Conservation (phyloP, 345 rosid species). For the Eucalyptus cladocalyx region DNA sequence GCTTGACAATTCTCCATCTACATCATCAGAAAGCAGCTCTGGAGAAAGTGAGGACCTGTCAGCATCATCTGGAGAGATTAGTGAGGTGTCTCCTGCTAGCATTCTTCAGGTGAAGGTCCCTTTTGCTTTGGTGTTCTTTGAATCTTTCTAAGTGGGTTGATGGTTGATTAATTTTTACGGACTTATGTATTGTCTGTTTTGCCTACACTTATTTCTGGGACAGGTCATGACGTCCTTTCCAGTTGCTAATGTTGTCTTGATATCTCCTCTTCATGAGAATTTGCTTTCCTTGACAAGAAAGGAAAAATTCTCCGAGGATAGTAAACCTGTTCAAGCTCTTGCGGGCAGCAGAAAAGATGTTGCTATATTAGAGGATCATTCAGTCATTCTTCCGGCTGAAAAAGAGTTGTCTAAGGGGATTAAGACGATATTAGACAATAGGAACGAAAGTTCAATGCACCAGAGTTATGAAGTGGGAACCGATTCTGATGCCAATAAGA, state of each 20-base stretch:
- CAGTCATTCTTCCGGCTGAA: slow-evolving; percentile 5
- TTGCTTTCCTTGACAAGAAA: slow-evolving; percentile 26
- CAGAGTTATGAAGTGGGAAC: not conserved
- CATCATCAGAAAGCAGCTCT: slow-evolving; percentile 22
- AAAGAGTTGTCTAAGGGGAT: slow-evolving; percentile 12
- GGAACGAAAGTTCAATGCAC: slow-evolving; percentile 1
- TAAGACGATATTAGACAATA: slow-evolving; percentile 15
- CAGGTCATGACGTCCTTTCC: slow-evolving; percentile 60
- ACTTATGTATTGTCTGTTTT: not conserved
- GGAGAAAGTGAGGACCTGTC: slow-evolving; percentile 24
- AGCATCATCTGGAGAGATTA: slow-evolving; percentile 1
- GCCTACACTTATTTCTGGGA: slow-evolving; percentile 1
- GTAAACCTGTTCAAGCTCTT: slow-evolving; percentile 1
- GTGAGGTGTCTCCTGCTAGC: slow-evolving; percentile 33
- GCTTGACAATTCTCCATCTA: slow-evolving; percentile 45
- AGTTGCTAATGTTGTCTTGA: slow-evolving; percentile 28
- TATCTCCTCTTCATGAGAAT: slow-evolving; percentile 65
- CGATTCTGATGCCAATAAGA: not conserved
- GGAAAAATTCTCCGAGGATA: not conserved
- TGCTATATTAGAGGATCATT: slow-evolving; percentile 6
- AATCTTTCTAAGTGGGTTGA: not conserved
- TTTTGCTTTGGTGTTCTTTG: not conserved
- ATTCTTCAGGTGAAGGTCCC: slow-evolving; percentile 48
- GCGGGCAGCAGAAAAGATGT: slow-evolving; percentile 10
- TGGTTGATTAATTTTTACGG: not conserved